phyloP scores from a whole-genome alignment of 768 basidiomycete species.

The Gloeostereum incarnatum region DNA sequence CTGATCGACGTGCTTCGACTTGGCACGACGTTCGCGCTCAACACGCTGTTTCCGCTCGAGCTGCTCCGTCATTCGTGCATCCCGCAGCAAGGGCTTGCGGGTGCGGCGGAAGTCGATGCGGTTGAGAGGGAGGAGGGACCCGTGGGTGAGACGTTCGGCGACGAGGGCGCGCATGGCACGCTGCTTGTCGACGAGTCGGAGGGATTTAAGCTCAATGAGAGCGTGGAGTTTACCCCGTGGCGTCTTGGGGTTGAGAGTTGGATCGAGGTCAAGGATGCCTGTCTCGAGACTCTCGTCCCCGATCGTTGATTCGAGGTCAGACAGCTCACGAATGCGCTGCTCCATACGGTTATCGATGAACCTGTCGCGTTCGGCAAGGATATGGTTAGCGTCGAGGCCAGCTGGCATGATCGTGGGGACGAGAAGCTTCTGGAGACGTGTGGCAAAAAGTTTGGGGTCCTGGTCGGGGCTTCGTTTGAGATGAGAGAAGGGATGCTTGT shows the following conservation, averaged over 20 bases:
- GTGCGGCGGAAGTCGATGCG: conserved; percentile 84
- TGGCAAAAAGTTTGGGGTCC: conserved; percentile 55
- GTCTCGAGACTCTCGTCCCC: conserved; percentile 64
- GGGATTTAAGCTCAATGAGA: conserved; percentile 86
- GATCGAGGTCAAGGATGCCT: conserved; percentile 17
- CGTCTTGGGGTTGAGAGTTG: conserved; percentile 33
- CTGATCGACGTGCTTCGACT: conserved; percentile 94
- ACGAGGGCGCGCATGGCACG: conserved; percentile 78
- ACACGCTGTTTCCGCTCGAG: conserved; percentile 85
- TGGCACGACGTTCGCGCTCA: conserved; percentile 89
- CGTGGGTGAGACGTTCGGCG: conserved; percentile 80
- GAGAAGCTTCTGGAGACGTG: conserved; percentile 70
- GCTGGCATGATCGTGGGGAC: conserved; percentile 86
- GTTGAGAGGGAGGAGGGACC: conserved; percentile 83
- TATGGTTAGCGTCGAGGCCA: conserved; percentile 87
- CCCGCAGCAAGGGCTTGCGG: conserved; percentile 79
- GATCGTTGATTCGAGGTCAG: conserved; percentile 68
- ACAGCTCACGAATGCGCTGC: conserved; percentile 84
- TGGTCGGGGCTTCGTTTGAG: conserved; percentile 56
- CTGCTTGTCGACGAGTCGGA: conserved; percentile 87
- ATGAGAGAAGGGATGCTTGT: conserved; percentile 74
- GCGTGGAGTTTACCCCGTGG: conserved; percentile 82
- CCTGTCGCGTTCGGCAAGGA: conserved; percentile 86
- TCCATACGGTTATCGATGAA: conserved; percentile 84
- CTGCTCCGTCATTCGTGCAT: conserved; percentile 83